Evolutionary conservation across 2,329 filamentous ascomycete species (phyloP).

Genomic region (Exophiala aquamarina): DNA sequence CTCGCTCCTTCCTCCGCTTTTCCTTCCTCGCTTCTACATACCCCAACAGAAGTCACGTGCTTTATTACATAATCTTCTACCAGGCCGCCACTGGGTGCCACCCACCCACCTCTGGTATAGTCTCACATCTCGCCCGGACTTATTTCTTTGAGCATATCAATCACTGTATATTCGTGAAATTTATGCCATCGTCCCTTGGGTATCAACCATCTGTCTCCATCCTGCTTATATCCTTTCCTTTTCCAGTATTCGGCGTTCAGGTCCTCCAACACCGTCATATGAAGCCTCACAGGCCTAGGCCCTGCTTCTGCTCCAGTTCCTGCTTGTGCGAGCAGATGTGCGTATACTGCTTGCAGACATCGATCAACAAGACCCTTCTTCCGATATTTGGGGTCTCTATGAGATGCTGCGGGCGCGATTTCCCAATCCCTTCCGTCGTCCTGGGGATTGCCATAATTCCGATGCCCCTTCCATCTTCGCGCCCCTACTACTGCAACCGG

Average conservation of each 20-base stretch:
- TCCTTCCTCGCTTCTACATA: background rate
- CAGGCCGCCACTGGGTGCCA: background rate
- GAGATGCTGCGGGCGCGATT: background rate
- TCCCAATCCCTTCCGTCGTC: background rate
- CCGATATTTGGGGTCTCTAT: background rate
- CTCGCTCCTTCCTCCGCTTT: background rate
- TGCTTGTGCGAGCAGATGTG: background rate
- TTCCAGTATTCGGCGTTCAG: background rate
- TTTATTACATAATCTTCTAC: background rate
- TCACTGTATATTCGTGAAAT: background rate
- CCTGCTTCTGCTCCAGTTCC: background rate
- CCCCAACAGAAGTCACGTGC: background rate
- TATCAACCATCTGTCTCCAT: background rate
- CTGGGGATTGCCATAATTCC: too few species aligned
- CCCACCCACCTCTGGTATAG: background rate
- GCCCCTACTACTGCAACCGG: background rate
- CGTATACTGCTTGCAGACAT: background rate
- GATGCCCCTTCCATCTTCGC: background rate
- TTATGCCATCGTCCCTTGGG: background rate
- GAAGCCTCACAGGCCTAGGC: background rate
- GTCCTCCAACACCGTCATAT: background rate
- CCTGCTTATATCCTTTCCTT: background rate
- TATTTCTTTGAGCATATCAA: conserved; percentile 1
- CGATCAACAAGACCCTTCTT: background rate
- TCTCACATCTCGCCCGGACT: background rate